Evolutionary conservation across 2,329 filamentous ascomycete species (phyloP), one percentile per base, ranked within the genome.

Genomic region (Microsporum audouinii): DNA sequence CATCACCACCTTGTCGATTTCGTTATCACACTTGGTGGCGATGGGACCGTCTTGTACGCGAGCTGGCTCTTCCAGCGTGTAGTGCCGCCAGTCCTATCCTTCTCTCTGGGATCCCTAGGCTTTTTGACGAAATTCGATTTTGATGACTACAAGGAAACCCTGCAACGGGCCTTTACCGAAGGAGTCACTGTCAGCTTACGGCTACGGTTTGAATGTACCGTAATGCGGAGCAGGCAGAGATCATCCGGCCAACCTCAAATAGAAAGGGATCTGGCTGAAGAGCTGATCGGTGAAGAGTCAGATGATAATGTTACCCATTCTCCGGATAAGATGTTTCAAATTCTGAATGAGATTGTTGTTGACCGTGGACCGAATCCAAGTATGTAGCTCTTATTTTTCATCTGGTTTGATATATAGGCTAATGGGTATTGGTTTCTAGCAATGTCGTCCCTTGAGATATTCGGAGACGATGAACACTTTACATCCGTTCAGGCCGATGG

Each of bases 111-210:
- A 6, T 96, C 91, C 29, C 79, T 99, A 3, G 94, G 94, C 0
- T 99, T 99, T 71, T 77, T 99, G 66, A 97, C 94, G 31, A 96
- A 96, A 71, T 97, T 97, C 71, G 91, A 97, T 72, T 99, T 91
- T 72, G 84, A 85, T 12, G 78, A 88, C 3, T 90, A 89, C 66
- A 78, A 83, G 63, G 75, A 80, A 12, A 95, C 84, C 1, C 79
- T 96, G 36, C 82, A 80, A 2, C 83, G 80, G 51, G 86, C 88
- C 0, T 94, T 96, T 66, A 79, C 78, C 45, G 86, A 95, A 62
- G 94, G 94, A 5, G 88, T 97, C 23, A 94, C 88, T 0, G 89
- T 97, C 17, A 95, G 89, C 68, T 75, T 99, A 64, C 82, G 94
- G 49, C 76, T 97, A 63, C 84, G 94, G 43, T 96, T 99, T 68